A percentile compares a stretch with the other conserved stretches of the same genome.
These are phyloP conservation scores for Aspergillus ruber DNA, from an alignment of 2,329 filamentous ascomycete species.

Conservation along the genomic window DNA sequence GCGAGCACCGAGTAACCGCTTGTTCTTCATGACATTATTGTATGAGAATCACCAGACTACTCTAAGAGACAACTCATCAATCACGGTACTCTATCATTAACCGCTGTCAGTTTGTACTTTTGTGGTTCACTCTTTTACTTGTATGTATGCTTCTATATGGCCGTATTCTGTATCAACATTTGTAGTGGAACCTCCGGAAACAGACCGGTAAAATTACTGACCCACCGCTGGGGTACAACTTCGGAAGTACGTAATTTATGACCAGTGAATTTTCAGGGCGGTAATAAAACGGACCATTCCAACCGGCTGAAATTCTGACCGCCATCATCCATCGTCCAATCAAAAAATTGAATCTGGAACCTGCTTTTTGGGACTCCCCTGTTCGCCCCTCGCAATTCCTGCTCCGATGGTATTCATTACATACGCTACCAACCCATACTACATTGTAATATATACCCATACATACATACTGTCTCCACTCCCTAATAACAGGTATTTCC, in stretches of 20 bases:
- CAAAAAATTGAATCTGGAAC: conserved; percentile 5
- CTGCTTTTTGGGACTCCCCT: conserved; percentile 19
- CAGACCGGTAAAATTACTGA: conserved; percentile 23
- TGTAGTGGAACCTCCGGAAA: conserved; percentile 13
- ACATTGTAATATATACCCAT: conserved; percentile 7
- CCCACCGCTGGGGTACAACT: conserved; percentile 18
- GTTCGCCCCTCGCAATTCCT: conserved; percentile 16
- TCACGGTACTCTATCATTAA: neutral
- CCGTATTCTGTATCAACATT: too few relatives aligned
- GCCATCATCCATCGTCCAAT: conserved; percentile 11
- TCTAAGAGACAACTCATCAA: conserved; percentile 6
- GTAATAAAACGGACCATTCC: too few relatives aligned
- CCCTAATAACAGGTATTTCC: conserved; percentile 13
- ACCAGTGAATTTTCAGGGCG: neutral
- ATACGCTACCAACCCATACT: conserved; percentile 7
- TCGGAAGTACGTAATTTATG: conserved; percentile 14
- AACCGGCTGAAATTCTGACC: conserved; percentile 13
- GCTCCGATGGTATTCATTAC: neutral
- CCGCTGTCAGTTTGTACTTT: conserved; percentile 1
- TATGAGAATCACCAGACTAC: neutral
- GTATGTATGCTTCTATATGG: neutral
- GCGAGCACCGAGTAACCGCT: neutral
- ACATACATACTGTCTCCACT: conserved; percentile 5
- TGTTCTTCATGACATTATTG: neutral
- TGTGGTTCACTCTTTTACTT: neutral